Evolutionary conservation across 2,329 filamentous ascomycete genomes (phyloP), one percentile per base, ranked within the genome.

Genomic region (Fusarium anguioides): DNA sequence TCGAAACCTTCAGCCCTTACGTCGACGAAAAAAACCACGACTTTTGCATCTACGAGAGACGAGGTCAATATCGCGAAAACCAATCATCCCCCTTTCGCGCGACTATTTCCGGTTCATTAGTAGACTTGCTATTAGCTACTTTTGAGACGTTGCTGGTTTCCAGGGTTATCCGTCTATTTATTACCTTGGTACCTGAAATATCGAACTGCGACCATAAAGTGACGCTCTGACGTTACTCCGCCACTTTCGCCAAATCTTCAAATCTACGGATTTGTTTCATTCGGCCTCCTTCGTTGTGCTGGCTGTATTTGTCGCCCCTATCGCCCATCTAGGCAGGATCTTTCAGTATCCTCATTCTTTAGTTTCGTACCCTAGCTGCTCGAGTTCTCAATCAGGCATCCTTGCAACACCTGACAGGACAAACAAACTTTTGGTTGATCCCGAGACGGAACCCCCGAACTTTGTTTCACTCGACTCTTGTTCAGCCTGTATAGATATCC

Each of bases 231-330:
- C 54, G 55, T 51, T 69, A 29, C 70, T 71, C 58, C 62, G 68
- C 66, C 70, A 72, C 66, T 56, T 53, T 56, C 48, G 45, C 39
- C 54, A 48, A 53, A 50, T 39, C 46, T 35, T 37, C 17, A 31
- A 61, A 46, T 35, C 26, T 18, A 41, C 24, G 45, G 24, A 51
- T 42, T 40, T 33, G 55, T 59, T 60, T 48, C 45, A 45, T 56
- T 68, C 52, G 65, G 67, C 71, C 69, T 67, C 58, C 67, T 73
- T 71, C 50, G 53, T 59, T 71, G 71, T 56, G 67, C 57, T 62
- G 69, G 71, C 58, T 46, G 48, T 59, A 45, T 64, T 37, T 66
- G 40, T 57, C 59, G 37, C 27, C 44, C 20, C 52, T 29, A 41
- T 66, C 52, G 58, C 60, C n/a, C 67, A 68, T 58, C 42, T 20